Evolutionary conservation across 2,329 filamentous ascomycete genomes (phyloP).

Genomic region (Orbilia ellipsospora): DNA sequence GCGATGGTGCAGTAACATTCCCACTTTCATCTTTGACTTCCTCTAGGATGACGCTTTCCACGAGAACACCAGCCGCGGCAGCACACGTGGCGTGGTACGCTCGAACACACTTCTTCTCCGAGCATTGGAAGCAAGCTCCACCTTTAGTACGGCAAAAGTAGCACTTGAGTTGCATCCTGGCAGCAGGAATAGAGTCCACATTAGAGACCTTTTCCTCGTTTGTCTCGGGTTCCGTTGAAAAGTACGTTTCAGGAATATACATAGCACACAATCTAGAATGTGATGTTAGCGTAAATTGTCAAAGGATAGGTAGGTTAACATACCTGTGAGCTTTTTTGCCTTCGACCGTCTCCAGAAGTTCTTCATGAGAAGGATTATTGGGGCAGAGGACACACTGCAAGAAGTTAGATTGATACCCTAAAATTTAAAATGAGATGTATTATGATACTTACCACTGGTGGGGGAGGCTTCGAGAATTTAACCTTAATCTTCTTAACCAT

Average conservation of each 20-base stretch:
- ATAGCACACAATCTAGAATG: conserved; percentile 75
- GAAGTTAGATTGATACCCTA: conserved; percentile 5
- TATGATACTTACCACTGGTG: conserved; percentile 64
- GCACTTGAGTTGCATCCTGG: conserved; percentile 89
- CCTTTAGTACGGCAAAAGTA: conserved; percentile 87
- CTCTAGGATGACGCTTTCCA: conserved; percentile 81
- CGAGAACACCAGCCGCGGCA: conserved; percentile 87
- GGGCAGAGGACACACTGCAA: conserved; percentile 83
- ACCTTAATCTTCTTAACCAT: conserved; percentile 68
- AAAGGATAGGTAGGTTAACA: conserved; percentile 6
- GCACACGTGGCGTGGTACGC: conserved; percentile 97
- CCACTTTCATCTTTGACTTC: conserved; percentile 90
- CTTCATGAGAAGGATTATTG: conserved; percentile 83
- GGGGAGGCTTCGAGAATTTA: conserved; percentile 68
- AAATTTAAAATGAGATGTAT: conserved; percentile 28
- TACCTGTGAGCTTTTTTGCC: conserved; percentile 83
- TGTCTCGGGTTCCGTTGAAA: conserved; percentile 73
- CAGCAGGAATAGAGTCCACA: conserved; percentile 82
- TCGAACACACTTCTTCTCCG: conserved; percentile 89
- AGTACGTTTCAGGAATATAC: conserved; percentile 91
- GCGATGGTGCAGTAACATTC: conserved; percentile 78
- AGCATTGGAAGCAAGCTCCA: conserved; percentile 97
- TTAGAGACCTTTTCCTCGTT: conserved; percentile 80
- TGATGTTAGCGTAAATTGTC: conserved; percentile 5
- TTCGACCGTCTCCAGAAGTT: conserved; percentile 87